Conservation (phyloP, 225 moss, liverwort and hornwort genomes). For the Sphagnum contortum region DNA sequence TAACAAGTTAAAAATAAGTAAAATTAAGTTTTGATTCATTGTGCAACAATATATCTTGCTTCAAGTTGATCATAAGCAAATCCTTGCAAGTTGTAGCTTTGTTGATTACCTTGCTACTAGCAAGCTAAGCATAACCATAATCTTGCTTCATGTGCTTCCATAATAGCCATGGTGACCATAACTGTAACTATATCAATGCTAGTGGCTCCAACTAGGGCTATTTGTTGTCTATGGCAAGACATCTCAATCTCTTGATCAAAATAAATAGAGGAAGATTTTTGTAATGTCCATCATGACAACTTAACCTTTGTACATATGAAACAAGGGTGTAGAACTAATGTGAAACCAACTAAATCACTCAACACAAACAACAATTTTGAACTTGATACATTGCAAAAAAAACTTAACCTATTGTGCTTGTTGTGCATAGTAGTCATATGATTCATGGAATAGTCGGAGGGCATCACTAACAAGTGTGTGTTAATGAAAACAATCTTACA, state of each 20-base stretch:
- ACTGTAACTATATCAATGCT: conserved; percentile 65
- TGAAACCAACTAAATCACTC: no score
- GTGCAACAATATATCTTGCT: conserved; percentile 43
- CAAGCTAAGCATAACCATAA: conserved; percentile 70
- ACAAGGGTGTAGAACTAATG: no score
- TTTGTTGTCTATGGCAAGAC: conserved; percentile 26
- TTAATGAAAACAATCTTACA: conserved; percentile 21
- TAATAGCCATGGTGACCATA: conserved; percentile 87
- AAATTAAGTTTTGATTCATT: no score
- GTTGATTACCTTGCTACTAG: conserved; percentile 53
- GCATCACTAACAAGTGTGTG: conserved; percentile 76
- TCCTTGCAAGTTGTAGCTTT: conserved; percentile 72
- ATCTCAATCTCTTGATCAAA: no score
- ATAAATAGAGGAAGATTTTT: no score
- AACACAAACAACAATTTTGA: no score
- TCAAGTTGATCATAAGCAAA: conserved; percentile 80
- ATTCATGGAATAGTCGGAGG: conserved; percentile 72
- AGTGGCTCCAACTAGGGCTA: conserved; percentile 55
- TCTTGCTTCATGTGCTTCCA: conserved; percentile 79
- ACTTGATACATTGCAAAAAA: no score
- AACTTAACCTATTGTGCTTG: conserved; percentile 61
- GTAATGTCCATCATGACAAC: no score
- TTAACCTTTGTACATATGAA: no score
- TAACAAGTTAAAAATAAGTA: no score
- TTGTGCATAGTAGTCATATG: conserved; percentile 86